A percentile compares a stretch with the other conserved stretches of the same genome.
Evolutionary conservation across 106 monocot species (phyloP).

Genomic region (Hemerocallis citrina): DNA sequence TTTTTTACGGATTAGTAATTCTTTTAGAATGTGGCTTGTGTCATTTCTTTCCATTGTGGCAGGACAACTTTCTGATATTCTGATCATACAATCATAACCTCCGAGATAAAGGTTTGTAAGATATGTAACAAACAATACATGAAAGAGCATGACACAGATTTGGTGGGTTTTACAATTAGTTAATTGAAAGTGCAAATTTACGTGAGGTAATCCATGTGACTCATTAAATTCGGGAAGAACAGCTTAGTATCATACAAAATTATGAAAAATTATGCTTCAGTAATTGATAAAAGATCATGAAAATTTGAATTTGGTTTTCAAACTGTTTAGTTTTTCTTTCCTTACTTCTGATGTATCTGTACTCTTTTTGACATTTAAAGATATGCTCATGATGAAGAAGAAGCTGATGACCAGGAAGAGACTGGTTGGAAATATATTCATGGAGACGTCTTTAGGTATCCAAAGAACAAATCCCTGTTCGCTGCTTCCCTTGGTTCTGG

Average conservation of each 20-base stretch:
- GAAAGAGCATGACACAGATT: background rate
- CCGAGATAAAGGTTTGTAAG: background rate
- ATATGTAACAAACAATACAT: background rate
- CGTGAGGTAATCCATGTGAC: background rate
- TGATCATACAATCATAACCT: too few species aligned
- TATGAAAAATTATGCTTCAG: background rate
- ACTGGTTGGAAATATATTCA: constrained; percentile 86
- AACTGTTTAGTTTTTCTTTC: background rate
- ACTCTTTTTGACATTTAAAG: constrained; percentile 17
- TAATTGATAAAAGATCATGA: background rate
- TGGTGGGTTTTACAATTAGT: background rate
- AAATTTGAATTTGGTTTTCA: background rate
- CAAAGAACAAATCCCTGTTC: constrained; percentile 60
- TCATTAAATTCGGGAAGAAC: background rate
- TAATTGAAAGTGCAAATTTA: background rate
- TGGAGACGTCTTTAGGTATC: constrained; percentile 75
- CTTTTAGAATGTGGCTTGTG: background rate
- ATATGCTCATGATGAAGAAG: constrained; percentile 73
- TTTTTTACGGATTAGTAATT: background rate
- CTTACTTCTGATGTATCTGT: background rate
- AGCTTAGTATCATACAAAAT: background rate
- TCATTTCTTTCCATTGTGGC: background rate
- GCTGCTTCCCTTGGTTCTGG: constrained; percentile 73
- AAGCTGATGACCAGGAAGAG: constrained; percentile 73
- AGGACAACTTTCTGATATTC: background rate